Evolutionary conservation across 2,329 filamentous ascomycete species (phyloP).

Genomic region (Phialophora tarda): DNA sequence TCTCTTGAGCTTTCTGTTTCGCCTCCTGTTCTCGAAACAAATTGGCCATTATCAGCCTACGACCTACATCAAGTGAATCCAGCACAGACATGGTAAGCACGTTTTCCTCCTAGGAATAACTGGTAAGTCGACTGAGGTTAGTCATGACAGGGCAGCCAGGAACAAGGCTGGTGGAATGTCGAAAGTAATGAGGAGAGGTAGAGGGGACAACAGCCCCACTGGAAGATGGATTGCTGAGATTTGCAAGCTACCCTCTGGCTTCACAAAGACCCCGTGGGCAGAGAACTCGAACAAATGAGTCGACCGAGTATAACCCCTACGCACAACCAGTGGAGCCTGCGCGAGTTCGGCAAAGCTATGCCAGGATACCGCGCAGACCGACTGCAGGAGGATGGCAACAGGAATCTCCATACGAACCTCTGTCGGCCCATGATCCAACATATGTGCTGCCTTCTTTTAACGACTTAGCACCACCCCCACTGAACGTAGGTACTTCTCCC

Average conservation of each 20-base stretch:
- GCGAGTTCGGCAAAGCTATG: conserved; percentile 4
- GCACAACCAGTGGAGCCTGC: conserved; percentile 1
- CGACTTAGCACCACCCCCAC: background rate
- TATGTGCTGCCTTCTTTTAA: conserved; percentile 4
- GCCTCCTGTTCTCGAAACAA: background rate
- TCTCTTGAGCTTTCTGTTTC: background rate
- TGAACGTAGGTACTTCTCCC: background rate
- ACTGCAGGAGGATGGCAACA: background rate
- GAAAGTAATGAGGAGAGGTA: conserved; percentile 8
- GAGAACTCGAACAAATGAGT: background rate
- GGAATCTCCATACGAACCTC: conserved; percentile 11
- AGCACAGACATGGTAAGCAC: background rate
- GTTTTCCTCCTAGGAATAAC: background rate
- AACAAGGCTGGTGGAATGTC: conserved; percentile 13
- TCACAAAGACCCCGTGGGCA: background rate
- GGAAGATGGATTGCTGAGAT: background rate
- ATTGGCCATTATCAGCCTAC: background rate
- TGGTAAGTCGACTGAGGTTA: background rate
- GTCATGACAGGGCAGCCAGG: conserved; percentile 6
- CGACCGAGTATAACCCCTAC: conserved; percentile 19
- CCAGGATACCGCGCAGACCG: conserved; percentile 3
- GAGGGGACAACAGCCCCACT: background rate
- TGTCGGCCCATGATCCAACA: background rate
- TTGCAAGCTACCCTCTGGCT: conserved; percentile 15
- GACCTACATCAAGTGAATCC: background rate